phyloP scores from a whole-genome alignment of 441 rosid species.

The Eruca vesicaria region DNA sequence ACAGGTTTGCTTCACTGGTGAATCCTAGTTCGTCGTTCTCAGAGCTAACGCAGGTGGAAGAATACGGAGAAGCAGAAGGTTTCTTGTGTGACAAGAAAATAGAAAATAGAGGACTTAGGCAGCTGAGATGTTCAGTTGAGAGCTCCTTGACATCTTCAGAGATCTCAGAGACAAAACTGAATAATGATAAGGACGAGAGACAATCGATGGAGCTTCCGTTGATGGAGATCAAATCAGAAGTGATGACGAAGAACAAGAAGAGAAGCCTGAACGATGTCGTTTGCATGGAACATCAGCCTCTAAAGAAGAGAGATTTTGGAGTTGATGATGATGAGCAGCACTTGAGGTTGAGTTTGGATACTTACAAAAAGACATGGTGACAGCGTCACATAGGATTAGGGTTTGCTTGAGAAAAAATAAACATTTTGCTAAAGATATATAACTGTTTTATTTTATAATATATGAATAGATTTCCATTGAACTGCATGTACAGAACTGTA shows the following conservation, averaged over 20 bases:
- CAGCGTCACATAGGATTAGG: constrained; percentile 26
- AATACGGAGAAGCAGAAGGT: constrained; percentile 33
- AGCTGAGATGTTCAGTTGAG: constrained; percentile 62
- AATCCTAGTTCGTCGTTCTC: constrained; percentile 63
- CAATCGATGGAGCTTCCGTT: constrained; percentile 56
- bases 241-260: constrained; percentile 37
- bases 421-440: not conserved
- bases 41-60: constrained; percentile 64
- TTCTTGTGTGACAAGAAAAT: constrained; percentile 21
- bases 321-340: constrained; percentile 26
- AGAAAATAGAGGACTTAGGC: constrained; percentile 27
- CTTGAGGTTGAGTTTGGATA: constrained; percentile 31
- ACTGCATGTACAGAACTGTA: no score
- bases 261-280: constrained; percentile 47
- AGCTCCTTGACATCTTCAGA: constrained; percentile 90
- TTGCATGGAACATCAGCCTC: constrained; percentile 42
- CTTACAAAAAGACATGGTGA: constrained; percentile 24
- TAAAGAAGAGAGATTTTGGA: constrained; percentile 33
- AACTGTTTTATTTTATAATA: not conserved
- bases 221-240: constrained; percentile 51
- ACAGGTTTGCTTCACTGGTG: constrained; percentile 68
- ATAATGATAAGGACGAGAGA: constrained; percentile 21
- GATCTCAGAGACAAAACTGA: constrained; percentile 55
- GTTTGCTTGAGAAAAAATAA: not conserved
- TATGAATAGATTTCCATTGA: constrained; percentile 16